Percentiles rank a stretch among this genome's conserved stretches.
These are phyloP conservation scores for Crepidotus variabilis DNA, from an alignment of 768 basidiomycete species.

Conservation along the genomic window DNA sequence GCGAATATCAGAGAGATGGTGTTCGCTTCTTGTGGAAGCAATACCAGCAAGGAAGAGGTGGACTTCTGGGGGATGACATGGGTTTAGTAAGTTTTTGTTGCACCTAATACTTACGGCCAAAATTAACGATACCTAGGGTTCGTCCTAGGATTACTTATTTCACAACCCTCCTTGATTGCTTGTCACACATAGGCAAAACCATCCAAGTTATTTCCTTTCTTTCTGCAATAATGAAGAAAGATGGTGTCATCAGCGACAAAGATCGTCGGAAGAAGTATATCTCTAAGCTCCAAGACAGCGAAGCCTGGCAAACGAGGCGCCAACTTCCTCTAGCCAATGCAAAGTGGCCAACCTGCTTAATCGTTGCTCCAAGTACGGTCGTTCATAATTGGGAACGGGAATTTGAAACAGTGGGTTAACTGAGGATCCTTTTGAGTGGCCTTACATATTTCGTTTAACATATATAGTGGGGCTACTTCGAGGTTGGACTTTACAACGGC, in stretches of 20 bases:
- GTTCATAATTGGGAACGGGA: slow-evolving; percentile 90
- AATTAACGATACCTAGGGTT: slow-evolving; percentile 10
- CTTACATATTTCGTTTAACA: slow-evolving; percentile 1
- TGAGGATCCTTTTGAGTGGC: not conserved
- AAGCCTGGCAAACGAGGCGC: slow-evolving; percentile 48
- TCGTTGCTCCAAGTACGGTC: slow-evolving; percentile 84
- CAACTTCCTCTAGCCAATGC: slow-evolving; percentile 62
- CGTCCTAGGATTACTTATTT: slow-evolving; percentile 2
- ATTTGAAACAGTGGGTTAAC: slow-evolving; percentile 59
- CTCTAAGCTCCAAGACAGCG: slow-evolving; percentile 58
- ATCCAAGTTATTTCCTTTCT: slow-evolving; percentile 90
- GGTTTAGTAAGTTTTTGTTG: slow-evolving; percentile 50
- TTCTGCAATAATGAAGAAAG: slow-evolving; percentile 88
- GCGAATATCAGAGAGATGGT: slow-evolving; percentile 89
- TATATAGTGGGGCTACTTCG: slow-evolving; percentile 89
- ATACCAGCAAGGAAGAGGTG: slow-evolving; percentile 68
- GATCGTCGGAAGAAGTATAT: slow-evolving; percentile 65
- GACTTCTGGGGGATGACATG: slow-evolving; percentile 95
- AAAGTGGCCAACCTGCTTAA: slow-evolving; percentile 83
- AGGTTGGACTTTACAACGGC: slow-evolving; percentile 71
- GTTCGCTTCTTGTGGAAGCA: slow-evolving; percentile 75
- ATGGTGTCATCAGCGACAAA: slow-evolving; percentile 60
- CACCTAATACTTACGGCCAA: not conserved
- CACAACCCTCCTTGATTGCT: not conserved
- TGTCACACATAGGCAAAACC: slow-evolving; percentile 67